Percentiles rank a stretch among this genome's conserved stretches.
Evolutionary conservation across 2,329 filamentous ascomycete genomes (phyloP).

Genomic region (Clarireedia sp.): DNA sequence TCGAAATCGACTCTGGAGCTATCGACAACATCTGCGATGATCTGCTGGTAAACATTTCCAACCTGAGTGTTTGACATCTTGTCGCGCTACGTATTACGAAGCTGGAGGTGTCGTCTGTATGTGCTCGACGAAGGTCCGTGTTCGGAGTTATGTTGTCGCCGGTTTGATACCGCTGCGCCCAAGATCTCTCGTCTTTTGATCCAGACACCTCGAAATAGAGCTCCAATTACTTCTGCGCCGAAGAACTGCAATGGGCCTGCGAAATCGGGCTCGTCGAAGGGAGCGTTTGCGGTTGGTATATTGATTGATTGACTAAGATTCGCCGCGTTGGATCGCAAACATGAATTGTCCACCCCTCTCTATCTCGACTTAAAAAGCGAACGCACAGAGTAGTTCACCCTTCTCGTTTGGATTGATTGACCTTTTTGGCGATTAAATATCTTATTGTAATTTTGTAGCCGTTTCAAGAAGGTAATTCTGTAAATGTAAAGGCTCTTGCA

Average conservation of each 20-base stretch:
- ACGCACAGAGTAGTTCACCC: too few species aligned
- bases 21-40: conserved; percentile 81
- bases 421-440: neutral
- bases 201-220: too few species aligned
- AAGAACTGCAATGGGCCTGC: too few species aligned
- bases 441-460: conserved; percentile 7
- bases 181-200: too few species aligned
- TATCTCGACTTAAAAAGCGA: too few species aligned
- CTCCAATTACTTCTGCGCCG: too few species aligned
- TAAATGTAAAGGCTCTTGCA: neutral
- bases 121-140: too few species aligned
- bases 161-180: too few species aligned
- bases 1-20: conserved; percentile 93
- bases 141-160: too few species aligned
- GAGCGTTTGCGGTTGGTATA: neutral
- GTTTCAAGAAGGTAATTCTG: neutral
- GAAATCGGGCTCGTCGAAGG: neutral
- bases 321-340: neutral
- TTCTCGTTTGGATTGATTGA: neutral
- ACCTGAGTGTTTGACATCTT: conserved; percentile 29
- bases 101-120: too few species aligned
- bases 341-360: neutral
- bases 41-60: conserved; percentile 71
- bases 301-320: too few species aligned
- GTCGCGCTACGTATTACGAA: neutral